Conservation (phyloP, 1,284 basidiomycete genomes). For the Malassezia equina region DNA sequence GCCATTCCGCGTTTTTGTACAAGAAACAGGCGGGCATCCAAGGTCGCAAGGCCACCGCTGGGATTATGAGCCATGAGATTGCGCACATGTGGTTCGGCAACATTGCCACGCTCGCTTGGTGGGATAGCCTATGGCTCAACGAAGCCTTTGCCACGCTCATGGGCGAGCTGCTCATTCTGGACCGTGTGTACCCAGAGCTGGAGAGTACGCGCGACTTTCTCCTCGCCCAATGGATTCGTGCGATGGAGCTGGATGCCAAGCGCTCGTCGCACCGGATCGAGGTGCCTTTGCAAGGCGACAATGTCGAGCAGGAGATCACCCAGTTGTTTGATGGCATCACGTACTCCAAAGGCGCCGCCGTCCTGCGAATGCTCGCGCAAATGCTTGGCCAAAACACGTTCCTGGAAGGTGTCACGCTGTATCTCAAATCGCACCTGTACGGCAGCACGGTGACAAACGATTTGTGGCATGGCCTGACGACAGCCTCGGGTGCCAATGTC, state of each 20-base stretch:
- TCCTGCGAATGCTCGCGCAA: conserved; percentile 81
- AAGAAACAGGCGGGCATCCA: conserved; percentile 67
- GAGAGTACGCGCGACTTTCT: conserved; percentile 54
- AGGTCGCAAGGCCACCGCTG: conserved; percentile 69
- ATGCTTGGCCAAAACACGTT: conserved; percentile 69
- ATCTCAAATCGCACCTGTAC: conserved; percentile 75
- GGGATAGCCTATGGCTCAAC: conserved; percentile 56
- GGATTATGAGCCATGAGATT: conserved; percentile 67
- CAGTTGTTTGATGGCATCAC: conserved; percentile 46
- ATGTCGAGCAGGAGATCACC: conserved; percentile 44
- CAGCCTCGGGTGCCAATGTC: conserved; percentile 68
- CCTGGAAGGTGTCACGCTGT: conserved; percentile 58
- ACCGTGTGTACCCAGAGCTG: conserved; percentile 55
- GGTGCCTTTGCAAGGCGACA: conserved; percentile 55
- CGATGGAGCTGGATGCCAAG: conserved; percentile 74
- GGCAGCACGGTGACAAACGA: conserved; percentile 76
- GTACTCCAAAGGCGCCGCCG: conserved; percentile 53
- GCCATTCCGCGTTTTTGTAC: conserved; percentile 71
- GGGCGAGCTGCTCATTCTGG: conserved; percentile 79
- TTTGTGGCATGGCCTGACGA: conserved; percentile 77
- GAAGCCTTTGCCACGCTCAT: conserved; percentile 73
- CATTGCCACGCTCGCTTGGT: conserved; percentile 87
- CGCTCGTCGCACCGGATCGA: conserved; percentile 90
- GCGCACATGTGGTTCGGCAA: conserved; percentile 62
- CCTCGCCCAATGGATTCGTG: conserved; percentile 53